These are phyloP conservation scores for Zychaea mexicana DNA, from an alignment of 371 early-diverging fungal species.

Conservation along the genomic window DNA sequence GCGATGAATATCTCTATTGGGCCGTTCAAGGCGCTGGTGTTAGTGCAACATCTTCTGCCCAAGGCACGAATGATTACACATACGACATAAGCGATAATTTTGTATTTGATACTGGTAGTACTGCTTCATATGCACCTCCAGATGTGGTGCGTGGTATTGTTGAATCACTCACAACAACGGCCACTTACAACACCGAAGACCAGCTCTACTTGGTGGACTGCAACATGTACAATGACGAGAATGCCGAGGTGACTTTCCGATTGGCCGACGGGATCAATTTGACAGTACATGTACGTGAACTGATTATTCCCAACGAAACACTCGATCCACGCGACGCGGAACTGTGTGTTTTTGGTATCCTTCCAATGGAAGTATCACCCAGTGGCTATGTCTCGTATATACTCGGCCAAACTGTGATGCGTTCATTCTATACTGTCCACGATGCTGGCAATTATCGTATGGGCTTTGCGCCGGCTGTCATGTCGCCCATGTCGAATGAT, in stretches of 20 bases:
- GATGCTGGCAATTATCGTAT: slow-evolving; percentile 43
- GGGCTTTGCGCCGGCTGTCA: slow-evolving; percentile 36
- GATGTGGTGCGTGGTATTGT: not conserved
- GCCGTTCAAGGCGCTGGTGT: slow-evolving; percentile 22
- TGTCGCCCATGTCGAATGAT: not conserved
- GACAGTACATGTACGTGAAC: slow-evolving; percentile 29
- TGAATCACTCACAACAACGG: not conserved
- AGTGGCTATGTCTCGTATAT: slow-evolving; percentile 28
- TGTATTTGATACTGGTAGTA: slow-evolving; percentile 49
- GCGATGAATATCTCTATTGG: slow-evolving; percentile 31
- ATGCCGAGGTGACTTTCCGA: not conserved
- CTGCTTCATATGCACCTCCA: slow-evolving; percentile 34
- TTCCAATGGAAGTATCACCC: slow-evolving; percentile 16
- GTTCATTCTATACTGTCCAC: slow-evolving; percentile 43
- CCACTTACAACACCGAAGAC: not conserved
- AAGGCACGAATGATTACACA: not conserved
- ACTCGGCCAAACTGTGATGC: slow-evolving; percentile 41
- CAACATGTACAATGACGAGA: not conserved
- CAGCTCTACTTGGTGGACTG: slow-evolving; percentile 18
- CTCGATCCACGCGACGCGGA: slow-evolving; percentile 18
- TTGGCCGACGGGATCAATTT: slow-evolving; percentile 3
- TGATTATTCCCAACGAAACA: slow-evolving; percentile 36
- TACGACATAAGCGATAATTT: not conserved
- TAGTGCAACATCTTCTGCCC: not conserved
- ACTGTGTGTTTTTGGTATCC: slow-evolving; percentile 43